Evolutionary conservation across 1,284 basidiomycete genomes (phyloP).

Genomic region (Irpex sp.): DNA sequence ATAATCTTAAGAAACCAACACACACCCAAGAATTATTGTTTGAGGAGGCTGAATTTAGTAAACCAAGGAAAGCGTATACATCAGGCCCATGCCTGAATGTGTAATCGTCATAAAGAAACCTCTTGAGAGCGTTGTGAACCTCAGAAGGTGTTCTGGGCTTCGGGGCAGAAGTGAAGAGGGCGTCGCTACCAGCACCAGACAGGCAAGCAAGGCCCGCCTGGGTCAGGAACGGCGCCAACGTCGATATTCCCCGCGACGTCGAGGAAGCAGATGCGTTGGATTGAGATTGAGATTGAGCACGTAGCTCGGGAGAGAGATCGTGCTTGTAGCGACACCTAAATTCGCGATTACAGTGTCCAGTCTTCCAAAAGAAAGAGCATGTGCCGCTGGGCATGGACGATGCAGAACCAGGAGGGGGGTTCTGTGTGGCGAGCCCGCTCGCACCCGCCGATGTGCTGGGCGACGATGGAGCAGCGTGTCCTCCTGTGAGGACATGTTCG

Average conservation of each 20-base stretch:
- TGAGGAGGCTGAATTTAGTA: neutral
- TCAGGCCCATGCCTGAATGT: conserved; percentile 31
- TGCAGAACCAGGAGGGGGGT: neutral
- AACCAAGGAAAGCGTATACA: neutral
- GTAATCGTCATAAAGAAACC: conserved; percentile 42
- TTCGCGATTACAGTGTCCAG: conserved; percentile 43
- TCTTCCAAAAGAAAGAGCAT: conserved; percentile 51
- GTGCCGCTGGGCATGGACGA: conserved; percentile 31
- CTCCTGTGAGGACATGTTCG: conserved; percentile 11
- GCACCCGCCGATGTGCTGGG: too few species aligned
- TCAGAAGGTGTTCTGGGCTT: conserved; percentile 39
- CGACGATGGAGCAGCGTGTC: neutral
- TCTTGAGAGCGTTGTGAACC: conserved; percentile 46
- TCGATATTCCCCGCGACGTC: neutral
- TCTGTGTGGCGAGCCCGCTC: too few species aligned
- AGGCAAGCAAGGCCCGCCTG: conserved; percentile 40
- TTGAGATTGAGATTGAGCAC: conserved; percentile 13
- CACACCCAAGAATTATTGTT: neutral
- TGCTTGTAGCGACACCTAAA: conserved; percentile 50
- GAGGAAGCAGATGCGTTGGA: neutral
- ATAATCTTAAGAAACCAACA: neutral
- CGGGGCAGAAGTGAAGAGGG: conserved; percentile 24
- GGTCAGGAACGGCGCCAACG: conserved; percentile 41
- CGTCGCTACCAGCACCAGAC: conserved; percentile 26
- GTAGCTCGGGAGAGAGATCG: conserved; percentile 5